Percentiles rank a stretch among this genome's conserved stretches.
Evolutionary conservation across 163 green algal species (phyloP).

Genomic region (Scenedesmus sp.): DNA sequence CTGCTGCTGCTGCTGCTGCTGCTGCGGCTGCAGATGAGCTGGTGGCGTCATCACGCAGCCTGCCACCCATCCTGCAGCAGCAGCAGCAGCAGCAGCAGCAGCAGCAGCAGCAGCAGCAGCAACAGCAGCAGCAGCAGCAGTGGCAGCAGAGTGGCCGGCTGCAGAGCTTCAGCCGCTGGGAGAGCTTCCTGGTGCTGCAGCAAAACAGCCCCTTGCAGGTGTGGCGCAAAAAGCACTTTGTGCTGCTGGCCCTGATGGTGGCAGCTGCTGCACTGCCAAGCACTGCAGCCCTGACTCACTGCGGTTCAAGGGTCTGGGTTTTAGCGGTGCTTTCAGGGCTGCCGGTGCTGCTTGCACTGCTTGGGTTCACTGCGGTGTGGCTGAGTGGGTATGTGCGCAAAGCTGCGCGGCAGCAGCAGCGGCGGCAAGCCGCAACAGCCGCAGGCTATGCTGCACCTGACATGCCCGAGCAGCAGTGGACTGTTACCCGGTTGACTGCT

Average conservation of each 20-base stretch:
- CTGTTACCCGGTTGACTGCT: neutral
- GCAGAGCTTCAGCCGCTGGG: neutral
- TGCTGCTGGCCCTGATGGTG: neutral
- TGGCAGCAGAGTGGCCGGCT: neutral
- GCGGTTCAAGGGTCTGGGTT: neutral
- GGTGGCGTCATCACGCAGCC: no score
- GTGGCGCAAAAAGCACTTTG: neutral
- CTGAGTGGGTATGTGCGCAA: neutral
- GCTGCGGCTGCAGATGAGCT: no score
- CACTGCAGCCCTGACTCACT: neutral
- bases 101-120: neutral
- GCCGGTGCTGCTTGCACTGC: neutral
- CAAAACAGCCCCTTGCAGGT: neutral
- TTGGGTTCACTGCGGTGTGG: neutral
- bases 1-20: no score
- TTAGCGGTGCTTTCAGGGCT: neutral
- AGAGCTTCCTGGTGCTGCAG: neutral
- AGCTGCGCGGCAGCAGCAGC: neutral
- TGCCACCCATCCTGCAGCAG: no score
- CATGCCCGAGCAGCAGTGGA: neutral
- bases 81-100: neutral
- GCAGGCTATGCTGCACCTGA: neutral
- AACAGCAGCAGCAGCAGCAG: no score
- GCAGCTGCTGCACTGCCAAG: neutral
- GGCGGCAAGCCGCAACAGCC: neutral